Base-by-base conservation (phyloP, 2,329 filamentous ascomycete genomes). In the Xylaria sp. region DNA sequence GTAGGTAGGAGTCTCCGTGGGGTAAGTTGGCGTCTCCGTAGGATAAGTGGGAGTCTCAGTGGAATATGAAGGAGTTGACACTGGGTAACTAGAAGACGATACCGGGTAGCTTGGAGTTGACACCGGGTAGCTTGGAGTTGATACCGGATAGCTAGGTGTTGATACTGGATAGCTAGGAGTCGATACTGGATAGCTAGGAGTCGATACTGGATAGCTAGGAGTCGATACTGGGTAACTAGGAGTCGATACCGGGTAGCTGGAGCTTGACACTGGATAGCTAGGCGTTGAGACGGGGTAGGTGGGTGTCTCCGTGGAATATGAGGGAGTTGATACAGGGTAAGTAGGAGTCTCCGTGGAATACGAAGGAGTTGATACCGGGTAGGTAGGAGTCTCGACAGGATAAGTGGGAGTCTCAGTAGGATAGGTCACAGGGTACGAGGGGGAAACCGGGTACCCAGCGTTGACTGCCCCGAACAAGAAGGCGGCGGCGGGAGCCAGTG, bases 391-490 rank as follows among this genome's bases (percentile, higher is more conserved):
- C 2, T 36, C 41, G 1, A 54, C 43, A 8, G 64, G 54, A 18
- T 67, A 67, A n/a, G 60, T 64, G 12, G 64, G 60, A 6, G 62
- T 62, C 13, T 51, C 36, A 3, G n/a, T 28, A 61, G 65, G 58
- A 28, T 70, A 70, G 13, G 28, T 52, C 13, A 36, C 55, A 28
- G 69, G 59, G 25, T 71, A 71, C 1, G 58, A 41, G 28, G 58
- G 31, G 28, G 33, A 58, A 25, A 64, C 66, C 18, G 66, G 62
- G 31, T 71, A 71, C 2, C 51, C 55, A 62, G 78, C 78, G 41
- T 75, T 72, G 33, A 73, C 78, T 20, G 72, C 70, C 58, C 77
- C 72, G 55, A 79, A 68, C 65, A 82, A 75, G 62, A 82, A 75
- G 62, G 78, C 79, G 49, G 72, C 79, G 49, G 74, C 68, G 66